phyloP scores from a whole-genome alignment of 164 flowering plant species.

The Brasenia schreberi region DNA sequence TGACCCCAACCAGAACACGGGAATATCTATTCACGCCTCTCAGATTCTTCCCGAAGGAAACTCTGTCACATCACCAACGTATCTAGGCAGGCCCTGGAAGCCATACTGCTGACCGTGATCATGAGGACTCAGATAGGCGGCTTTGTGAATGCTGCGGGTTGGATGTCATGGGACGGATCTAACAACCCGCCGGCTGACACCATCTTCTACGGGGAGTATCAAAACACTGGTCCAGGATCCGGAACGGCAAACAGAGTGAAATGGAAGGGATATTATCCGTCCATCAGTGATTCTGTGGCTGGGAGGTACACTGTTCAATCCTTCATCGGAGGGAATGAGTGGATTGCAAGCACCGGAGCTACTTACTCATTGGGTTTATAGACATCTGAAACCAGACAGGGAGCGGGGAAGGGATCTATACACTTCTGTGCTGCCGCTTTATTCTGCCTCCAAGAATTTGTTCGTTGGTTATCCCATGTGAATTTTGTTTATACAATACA shows the following conservation, averaged over 20 bases:
- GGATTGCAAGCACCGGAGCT: conserved; percentile 24
- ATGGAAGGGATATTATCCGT: conserved; percentile 59
- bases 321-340: conserved; percentile 39
- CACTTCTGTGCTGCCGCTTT: too few species aligned
- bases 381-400: too few species aligned
- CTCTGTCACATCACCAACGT: conserved; percentile 33
- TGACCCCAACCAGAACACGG: conserved; percentile 59
- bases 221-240: conserved; percentile 63
- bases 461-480: too few species aligned
- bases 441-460: too few species aligned
- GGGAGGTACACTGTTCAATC: conserved; percentile 29
- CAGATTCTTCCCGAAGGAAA: conserved; percentile 11
- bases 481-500: too few species aligned
- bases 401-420: too few species aligned
- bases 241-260: conserved; percentile 28
- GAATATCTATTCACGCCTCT: conserved; percentile 55
- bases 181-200: conserved; percentile 30
- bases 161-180: conserved; percentile 38
- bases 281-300: conserved; percentile 24
- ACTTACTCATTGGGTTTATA: too few species aligned
- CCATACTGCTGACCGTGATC: conserved; percentile 50
- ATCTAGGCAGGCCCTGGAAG: conserved; percentile 88
- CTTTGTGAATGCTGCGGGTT: conserved; percentile 41
- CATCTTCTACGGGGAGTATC: conserved; percentile 70
- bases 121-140: conserved; percentile 46